Conservation (phyloP, 495 filamentous ascomycete species). For the Pyrenula massariospora region DNA sequence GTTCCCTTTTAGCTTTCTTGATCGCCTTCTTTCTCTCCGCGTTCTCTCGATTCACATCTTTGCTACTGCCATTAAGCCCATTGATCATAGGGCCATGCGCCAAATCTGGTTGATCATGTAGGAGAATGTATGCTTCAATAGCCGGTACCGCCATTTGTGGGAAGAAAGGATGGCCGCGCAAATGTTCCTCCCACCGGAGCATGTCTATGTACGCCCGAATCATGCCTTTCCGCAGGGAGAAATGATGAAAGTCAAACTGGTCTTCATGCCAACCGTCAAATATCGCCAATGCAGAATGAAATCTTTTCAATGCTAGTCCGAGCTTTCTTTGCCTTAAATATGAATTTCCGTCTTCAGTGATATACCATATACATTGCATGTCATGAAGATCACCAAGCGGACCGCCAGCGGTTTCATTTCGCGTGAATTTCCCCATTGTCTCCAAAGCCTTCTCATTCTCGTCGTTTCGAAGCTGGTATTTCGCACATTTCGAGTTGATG, state of each 20-base stretch:
- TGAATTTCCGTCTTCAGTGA: slow-evolving; percentile 89
- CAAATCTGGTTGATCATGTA: slow-evolving; percentile 67
- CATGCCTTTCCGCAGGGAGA: slow-evolving; percentile 90
- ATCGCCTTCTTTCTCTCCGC: slow-evolving; percentile 81
- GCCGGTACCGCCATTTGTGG: slow-evolving; percentile 74
- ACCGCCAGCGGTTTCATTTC: slow-evolving; percentile 79
- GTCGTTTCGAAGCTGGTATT: slow-evolving; percentile 91
- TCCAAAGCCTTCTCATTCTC: slow-evolving; percentile 72
- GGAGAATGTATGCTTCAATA: slow-evolving; percentile 63
- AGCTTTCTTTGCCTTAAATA: slow-evolving; percentile 74
- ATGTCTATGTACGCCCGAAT: slow-evolving; percentile 92
- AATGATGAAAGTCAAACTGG: slow-evolving; percentile 97
- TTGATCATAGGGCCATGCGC: slow-evolving; percentile 41
- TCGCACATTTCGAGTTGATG: slow-evolving; percentile 96
- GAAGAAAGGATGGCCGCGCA: slow-evolving; percentile 90
- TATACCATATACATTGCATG: slow-evolving; percentile 98
- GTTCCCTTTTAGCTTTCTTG: slow-evolving; percentile 92
- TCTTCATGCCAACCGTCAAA: slow-evolving; percentile 98
- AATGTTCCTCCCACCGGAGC: slow-evolving; percentile 86
- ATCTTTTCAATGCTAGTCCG: slow-evolving; percentile 82
- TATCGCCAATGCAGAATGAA: slow-evolving; percentile 74
- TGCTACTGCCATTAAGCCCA: slow-evolving; percentile 41
- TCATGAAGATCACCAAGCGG: slow-evolving; percentile 85
- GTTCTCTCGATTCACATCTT: slow-evolving; percentile 42
- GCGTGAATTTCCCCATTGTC: slow-evolving; percentile 91